Conservation (phyloP, 129 eudicot species). For the Smallanthus sonchifolius region DNA sequence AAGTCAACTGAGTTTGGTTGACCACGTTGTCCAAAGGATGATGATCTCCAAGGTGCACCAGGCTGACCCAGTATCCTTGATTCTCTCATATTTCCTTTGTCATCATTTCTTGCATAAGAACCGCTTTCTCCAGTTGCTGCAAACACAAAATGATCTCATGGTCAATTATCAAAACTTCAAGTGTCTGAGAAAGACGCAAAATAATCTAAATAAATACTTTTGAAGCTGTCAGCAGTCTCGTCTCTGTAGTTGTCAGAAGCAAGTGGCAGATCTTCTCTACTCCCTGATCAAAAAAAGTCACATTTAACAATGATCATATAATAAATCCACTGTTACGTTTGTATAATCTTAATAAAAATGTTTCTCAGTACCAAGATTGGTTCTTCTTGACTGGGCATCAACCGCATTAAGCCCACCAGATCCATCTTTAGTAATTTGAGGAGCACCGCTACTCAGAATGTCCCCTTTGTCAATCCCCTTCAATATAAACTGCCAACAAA, state of each 20-base stretch:
- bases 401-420: conserved; percentile 43
- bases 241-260: conserved; percentile 42
- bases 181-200: background rate
- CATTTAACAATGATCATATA: background rate
- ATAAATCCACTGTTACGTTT: background rate
- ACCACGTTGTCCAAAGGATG: conserved; percentile 42
- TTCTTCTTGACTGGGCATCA: conserved; percentile 62
- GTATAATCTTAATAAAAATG: background rate
- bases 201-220: conserved; percentile 33
- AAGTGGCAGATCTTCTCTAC: conserved; percentile 62
- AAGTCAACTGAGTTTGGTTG: conserved; percentile 33
- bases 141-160: background rate
- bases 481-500: conserved; percentile 49
- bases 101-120: conserved; percentile 41
- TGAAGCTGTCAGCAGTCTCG: conserved; percentile 35
- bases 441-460: conserved; percentile 75
- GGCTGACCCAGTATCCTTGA: conserved; percentile 41
- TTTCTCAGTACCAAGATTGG: conserved; percentile 51
- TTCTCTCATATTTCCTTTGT: conserved; percentile 37
- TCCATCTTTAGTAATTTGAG: conserved; percentile 75
- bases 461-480: conserved; percentile 95
- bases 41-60: conserved; percentile 52
- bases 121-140: conserved; percentile 38
- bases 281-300: conserved; percentile 42
- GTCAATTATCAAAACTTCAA: background rate